Percentiles rank a stretch among this genome's conserved stretches.
These are phyloP conservation scores for Porodaedalea pini DNA, from an alignment of 1,284 basidiomycete genomes.

Conservation along the genomic window DNA sequence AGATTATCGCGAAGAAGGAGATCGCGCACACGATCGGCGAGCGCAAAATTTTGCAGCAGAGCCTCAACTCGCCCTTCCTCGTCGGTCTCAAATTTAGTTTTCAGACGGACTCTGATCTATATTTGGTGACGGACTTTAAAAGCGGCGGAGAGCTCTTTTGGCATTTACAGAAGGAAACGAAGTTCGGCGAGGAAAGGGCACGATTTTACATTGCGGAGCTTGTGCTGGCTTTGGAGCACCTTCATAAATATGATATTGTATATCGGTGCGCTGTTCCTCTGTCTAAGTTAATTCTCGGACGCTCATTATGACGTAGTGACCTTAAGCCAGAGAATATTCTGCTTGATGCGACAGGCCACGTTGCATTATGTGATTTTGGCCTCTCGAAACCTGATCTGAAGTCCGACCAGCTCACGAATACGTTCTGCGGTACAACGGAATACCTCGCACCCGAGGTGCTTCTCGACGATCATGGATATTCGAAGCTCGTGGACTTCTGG, in stretches of 20 bases:
- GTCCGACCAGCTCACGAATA: slow-evolving; percentile 93
- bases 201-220: slow-evolving; percentile 96
- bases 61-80: slow-evolving; percentile 93
- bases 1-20: slow-evolving; percentile 99
- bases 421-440: slow-evolving; percentile 95
- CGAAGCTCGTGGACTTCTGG: slow-evolving; percentile 99
- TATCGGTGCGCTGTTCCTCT: slow-evolving; percentile 67
- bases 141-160: slow-evolving; percentile 98
- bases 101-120: slow-evolving; percentile 94
- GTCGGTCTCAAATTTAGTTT: slow-evolving; percentile 99
- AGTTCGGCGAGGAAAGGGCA: slow-evolving; percentile 90
- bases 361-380: slow-evolving; percentile 96
- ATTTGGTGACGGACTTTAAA: slow-evolving; percentile 99
- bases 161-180: slow-evolving; percentile 93
- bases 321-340: slow-evolving; percentile 98
- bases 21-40: slow-evolving; percentile 99
- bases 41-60: slow-evolving; percentile 96
- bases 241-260: slow-evolving; percentile 97
- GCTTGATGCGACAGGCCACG: slow-evolving; percentile 93
- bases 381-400: slow-evolving; percentile 94
- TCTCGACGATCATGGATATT: slow-evolving; percentile 98
- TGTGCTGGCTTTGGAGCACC: slow-evolving; percentile 88
- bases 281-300: neutral
- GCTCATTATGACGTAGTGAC: slow-evolving; percentile 49
- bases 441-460: slow-evolving; percentile 98